Evolutionary conservation across 345 rosid species (phyloP), one percentile per base, ranked within the genome.

Genomic region (Physaria fendleri): DNA sequence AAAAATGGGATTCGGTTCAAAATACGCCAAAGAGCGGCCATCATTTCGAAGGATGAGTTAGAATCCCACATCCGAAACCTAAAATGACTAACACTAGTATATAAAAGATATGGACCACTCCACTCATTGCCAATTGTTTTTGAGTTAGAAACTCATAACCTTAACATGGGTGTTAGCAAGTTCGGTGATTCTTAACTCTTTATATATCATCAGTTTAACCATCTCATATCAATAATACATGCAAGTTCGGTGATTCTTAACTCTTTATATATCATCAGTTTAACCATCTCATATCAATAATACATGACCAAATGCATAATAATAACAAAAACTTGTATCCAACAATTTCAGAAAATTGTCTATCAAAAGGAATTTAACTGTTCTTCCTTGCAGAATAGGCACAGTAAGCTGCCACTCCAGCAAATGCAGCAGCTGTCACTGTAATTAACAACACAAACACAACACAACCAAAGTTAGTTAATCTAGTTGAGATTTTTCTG

Each of bases 361-460:
- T 8, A 34, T 25, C 11, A 65, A 35, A 20, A 2, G 29, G n/a
- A n/a, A 21, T 42, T 23, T 44, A 61, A 29, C 27, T 46, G 30
- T 69, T 69, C 63, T 61, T 69, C 63, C 68, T 69, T 29, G 73
- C 62, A 10, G 67, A 46, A 56, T 69, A 69, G 0, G 73, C 74
- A 53, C 63, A 69, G 24, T 69, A 69, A 29, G 74, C 74, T 0
- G 74, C 74, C 37, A 69, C 35, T 45, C 68, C 74, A 61, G 74
- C 74, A 69, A 69, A 62, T 14, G 68, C 74, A 62, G 64, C 74
- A 22, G 74, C 74, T 28, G 74, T 69, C 63, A 69, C 74, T 61
- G 16, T 14, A 25, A 22, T 23, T 49, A 40, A 16, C 30, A 49
- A 29, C 27, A 48, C 27, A 24, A 24, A 24, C 27, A 24, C 23